phyloP scores from a whole-genome alignment of 805 yeast species.

The Suhomyces tanzawaensis region DNA sequence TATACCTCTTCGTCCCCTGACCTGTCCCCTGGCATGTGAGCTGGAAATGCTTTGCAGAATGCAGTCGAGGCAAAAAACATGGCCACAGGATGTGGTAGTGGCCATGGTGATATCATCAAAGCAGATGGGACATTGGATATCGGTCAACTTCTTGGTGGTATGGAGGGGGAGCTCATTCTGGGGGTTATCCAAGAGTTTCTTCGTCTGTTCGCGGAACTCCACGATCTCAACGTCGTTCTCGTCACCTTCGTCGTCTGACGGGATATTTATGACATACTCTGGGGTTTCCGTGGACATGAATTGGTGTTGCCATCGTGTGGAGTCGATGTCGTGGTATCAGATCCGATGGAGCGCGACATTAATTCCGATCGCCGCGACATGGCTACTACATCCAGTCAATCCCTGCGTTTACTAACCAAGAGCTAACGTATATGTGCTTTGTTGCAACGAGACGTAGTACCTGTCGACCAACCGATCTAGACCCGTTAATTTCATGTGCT shows the following conservation, averaged over 20 bases:
- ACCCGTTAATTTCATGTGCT: too few relatives aligned
- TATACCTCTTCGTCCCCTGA: conserved; percentile 33
- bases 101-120: conserved; percentile 41
- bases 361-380: too few relatives aligned
- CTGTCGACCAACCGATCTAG: too few relatives aligned
- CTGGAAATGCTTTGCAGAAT: conserved; percentile 39
- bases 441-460: too few relatives aligned
- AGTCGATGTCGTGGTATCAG: too few relatives aligned
- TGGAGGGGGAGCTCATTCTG: conserved; percentile 18
- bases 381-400: too few relatives aligned
- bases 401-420: too few relatives aligned
- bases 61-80: conserved; percentile 42
- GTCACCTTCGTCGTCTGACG: conserved; percentile 22
- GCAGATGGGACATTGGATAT: conserved; percentile 44
- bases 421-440: too few relatives aligned
- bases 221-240: conserved; percentile 38
- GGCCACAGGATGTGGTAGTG: conserved; percentile 44
- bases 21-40: conserved; percentile 43
- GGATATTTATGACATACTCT: conserved; percentile 7
- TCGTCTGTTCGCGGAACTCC: conserved; percentile 38
- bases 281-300: conserved; percentile 6
- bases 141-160: conserved; percentile 29
- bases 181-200: conserved; percentile 28
- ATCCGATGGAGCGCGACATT: too few relatives aligned
- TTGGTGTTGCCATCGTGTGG: too few relatives aligned